Evolutionary conservation across 768 basidiomycete genomes (phyloP).

Genomic region (Auricularia heimuer): DNA sequence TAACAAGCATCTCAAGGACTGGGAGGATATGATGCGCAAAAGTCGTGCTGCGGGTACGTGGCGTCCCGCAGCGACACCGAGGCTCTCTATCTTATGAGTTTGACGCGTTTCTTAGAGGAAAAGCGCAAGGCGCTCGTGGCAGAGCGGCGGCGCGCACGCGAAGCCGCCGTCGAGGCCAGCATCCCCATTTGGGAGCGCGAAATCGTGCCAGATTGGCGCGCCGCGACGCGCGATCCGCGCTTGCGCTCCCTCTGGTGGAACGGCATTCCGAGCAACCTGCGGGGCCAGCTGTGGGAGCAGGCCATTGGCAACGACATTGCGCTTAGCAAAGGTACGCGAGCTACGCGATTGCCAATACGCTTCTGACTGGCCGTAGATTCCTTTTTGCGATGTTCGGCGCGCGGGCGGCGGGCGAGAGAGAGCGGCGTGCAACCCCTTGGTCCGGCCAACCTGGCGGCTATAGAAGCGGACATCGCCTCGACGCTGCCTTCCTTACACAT

Average conservation of each 20-base stretch:
- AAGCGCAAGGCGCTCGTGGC: slow-evolving; percentile 54
- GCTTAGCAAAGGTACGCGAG: slow-evolving; percentile 59
- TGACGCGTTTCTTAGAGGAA: slow-evolving; percentile 39
- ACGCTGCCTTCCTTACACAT: slow-evolving; percentile 74
- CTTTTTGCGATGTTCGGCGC: slow-evolving; percentile 50
- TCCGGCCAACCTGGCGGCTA: slow-evolving; percentile 49
- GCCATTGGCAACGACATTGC: slow-evolving; percentile 80
- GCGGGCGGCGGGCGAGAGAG: slow-evolving; percentile 60
- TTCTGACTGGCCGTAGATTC: not conserved
- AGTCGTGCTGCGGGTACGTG: slow-evolving; percentile 62
- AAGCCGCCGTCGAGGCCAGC: slow-evolving; percentile 59
- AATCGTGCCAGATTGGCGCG: slow-evolving; percentile 76
- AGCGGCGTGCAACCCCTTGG: slow-evolving; percentile 53
- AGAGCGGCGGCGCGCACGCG: slow-evolving; percentile 53
- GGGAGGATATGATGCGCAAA: slow-evolving; percentile 81
- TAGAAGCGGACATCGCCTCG: slow-evolving; percentile 65
- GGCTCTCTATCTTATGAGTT: slow-evolving; percentile 3
- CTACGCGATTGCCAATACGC: not conserved
- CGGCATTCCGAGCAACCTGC: slow-evolving; percentile 74
- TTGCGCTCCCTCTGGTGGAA: slow-evolving; percentile 78
- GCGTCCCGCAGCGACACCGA: not conserved
- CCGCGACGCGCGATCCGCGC: slow-evolving; percentile 52
- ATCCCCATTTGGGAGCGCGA: slow-evolving; percentile 67
- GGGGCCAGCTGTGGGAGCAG: slow-evolving; percentile 73
- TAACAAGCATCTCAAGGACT: slow-evolving; percentile 71